phyloP scores from a whole-genome alignment of 495 filamentous ascomycete genomes.

The Penicillium egyptiacum region DNA sequence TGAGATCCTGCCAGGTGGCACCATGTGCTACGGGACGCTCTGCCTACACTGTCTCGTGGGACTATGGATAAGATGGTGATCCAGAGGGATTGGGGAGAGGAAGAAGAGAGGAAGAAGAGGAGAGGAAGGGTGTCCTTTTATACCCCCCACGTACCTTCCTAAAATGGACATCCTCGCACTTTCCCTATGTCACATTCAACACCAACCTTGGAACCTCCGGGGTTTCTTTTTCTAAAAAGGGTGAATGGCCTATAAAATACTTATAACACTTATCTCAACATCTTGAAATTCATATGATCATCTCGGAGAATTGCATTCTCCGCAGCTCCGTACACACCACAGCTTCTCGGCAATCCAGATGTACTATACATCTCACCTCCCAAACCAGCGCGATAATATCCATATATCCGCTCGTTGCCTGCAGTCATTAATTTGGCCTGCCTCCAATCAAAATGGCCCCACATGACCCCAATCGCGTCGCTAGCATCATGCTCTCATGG shows the following conservation, averaged over 20 bases:
- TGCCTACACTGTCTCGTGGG: not conserved
- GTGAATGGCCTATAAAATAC: too few species aligned
- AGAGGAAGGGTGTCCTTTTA: not conserved
- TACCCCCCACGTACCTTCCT: not conserved
- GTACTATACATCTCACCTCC: conserved; percentile 24
- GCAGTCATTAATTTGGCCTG: not conserved
- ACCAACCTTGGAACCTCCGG: too few species aligned
- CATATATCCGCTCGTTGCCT: not conserved
- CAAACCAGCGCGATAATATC: not conserved
- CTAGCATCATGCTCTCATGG: conserved; percentile 37
- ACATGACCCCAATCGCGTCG: conserved; percentile 28
- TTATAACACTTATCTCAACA: too few species aligned
- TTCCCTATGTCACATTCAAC: too few species aligned
- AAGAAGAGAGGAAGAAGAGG: not conserved
- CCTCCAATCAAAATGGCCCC: conserved; percentile 19
- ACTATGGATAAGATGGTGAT: not conserved
- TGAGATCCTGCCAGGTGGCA: too few species aligned
- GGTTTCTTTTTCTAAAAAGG: too few species aligned
- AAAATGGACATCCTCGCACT: not conserved
- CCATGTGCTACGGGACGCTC: not conserved
- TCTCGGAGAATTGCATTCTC: not conserved
- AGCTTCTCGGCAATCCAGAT: too few species aligned
- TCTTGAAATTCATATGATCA: too few species aligned
- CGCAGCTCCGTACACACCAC: not conserved
- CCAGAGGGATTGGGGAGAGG: not conserved